These are phyloP conservation scores for Sarcomyxa edulis DNA, from an alignment of 768 basidiomycete species.

Conservation along the genomic window DNA sequence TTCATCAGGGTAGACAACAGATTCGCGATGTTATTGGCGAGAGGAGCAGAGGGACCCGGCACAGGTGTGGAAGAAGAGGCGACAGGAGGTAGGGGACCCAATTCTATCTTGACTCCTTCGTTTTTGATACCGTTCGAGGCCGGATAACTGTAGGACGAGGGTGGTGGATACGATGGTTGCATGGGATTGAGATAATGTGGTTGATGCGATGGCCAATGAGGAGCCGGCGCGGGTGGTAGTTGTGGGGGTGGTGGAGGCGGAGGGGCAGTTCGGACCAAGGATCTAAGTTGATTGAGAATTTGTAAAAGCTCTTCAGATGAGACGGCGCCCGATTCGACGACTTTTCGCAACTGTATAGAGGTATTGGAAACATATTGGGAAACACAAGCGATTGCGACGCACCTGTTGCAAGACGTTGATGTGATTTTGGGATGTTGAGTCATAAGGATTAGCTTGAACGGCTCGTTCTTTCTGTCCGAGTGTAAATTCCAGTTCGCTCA, in stretches of 20 bases:
- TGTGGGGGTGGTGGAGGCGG: conserved; percentile 34
- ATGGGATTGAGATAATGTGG: conserved; percentile 6
- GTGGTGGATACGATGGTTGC: conserved; percentile 10
- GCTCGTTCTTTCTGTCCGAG: conserved; percentile 76
- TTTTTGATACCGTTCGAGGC: too few relatives aligned
- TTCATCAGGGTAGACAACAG: conserved; percentile 67
- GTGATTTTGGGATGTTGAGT: conserved; percentile 62
- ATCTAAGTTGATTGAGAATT: conserved; percentile 67
- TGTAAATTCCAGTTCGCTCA: conserved; percentile 78
- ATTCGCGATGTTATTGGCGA: conserved; percentile 42
- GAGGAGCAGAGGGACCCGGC: conserved; percentile 20
- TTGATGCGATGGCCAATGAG: conserved; percentile 24
- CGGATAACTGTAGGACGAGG: conserved; percentile 6
- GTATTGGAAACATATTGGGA: too few relatives aligned
- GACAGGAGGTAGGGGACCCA: conserved; percentile 13
- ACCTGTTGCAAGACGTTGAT: conserved; percentile 81
- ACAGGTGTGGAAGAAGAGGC: conserved; percentile 15
- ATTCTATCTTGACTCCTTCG: too few relatives aligned
- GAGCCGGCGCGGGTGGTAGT: conserved; percentile 20
- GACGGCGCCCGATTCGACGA: conserved; percentile 77
- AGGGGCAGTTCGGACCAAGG: conserved; percentile 43
- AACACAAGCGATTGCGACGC: conserved; percentile 16
- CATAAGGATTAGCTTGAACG: conserved; percentile 69
- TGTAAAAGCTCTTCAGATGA: conserved; percentile 76
- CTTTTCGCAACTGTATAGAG: conserved; percentile 48